Conservation (phyloP, 139 green algal species). For the Coelastrella sp. region DNA sequence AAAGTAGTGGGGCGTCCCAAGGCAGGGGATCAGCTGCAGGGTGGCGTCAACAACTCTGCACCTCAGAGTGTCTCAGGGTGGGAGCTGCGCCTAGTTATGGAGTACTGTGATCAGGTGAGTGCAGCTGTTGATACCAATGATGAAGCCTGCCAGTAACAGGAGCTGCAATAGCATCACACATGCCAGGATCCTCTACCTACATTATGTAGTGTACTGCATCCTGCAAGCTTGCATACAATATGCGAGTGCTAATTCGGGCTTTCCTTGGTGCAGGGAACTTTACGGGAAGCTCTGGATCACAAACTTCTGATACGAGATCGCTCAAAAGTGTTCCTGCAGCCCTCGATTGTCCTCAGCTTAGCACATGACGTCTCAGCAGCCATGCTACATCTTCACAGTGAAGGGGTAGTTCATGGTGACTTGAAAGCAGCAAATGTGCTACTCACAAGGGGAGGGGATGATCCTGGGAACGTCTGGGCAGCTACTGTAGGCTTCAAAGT, state of each 20-base stretch:
- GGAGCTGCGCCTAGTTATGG: constrained; percentile 61
- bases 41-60: background rate
- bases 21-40: background rate
- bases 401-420: constrained; percentile 57
- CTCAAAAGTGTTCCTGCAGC: background rate
- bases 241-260: too few species aligned
- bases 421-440: constrained; percentile 18
- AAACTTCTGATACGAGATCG: background rate
- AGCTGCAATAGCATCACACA: background rate
- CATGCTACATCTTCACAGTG: constrained; percentile 62
- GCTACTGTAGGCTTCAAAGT: background rate
- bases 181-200: too few species aligned
- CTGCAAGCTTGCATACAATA: too few species aligned
- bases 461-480: constrained; percentile 34
- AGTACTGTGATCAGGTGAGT: constrained; percentile 61
- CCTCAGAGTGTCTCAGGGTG: constrained; percentile 25
- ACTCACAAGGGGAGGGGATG: background rate
- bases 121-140: background rate
- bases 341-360: constrained; percentile 39
- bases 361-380: constrained; percentile 55
- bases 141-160: background rate
- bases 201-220: too few species aligned
- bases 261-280: constrained; percentile 42
- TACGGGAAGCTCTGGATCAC: constrained; percentile 44
- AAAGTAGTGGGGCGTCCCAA: too few species aligned